A percentile compares a stretch with the other conserved stretches of the same genome.
Conservation (phyloP, 805 yeast species). For the Lipomyces chichibuensis region DNA sequence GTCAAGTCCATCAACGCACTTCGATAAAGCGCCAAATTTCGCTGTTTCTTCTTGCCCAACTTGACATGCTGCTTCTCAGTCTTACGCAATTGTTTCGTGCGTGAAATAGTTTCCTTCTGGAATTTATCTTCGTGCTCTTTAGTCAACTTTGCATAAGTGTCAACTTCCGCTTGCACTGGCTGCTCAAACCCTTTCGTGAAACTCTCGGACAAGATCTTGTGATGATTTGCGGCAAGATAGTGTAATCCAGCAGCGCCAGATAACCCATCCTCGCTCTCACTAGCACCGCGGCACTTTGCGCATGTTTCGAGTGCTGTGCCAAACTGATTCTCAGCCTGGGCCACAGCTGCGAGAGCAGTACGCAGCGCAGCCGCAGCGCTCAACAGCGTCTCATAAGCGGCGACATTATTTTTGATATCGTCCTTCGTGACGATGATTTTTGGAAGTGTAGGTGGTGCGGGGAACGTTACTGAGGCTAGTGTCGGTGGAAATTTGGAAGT, state of each 20-base stretch:
- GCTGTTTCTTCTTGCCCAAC: slow-evolving; percentile 60
- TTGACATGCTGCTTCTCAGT: slow-evolving; percentile 66
- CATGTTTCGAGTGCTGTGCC: slow-evolving; percentile 70
- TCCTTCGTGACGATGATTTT: slow-evolving; percentile 39
- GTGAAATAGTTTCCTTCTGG: slow-evolving; percentile 55
- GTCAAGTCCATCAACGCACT: slow-evolving; percentile 69
- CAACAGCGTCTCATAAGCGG: slow-evolving; percentile 54
- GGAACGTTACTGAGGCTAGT: slow-evolving; percentile 37
- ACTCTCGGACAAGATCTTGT: slow-evolving; percentile 65
- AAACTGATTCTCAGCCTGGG: slow-evolving; percentile 68
- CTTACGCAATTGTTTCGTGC: slow-evolving; percentile 56
- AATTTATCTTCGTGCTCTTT: slow-evolving; percentile 56
- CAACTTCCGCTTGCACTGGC: slow-evolving; percentile 55
- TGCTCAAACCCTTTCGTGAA: slow-evolving; percentile 58
- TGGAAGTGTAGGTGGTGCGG: slow-evolving; percentile 57
- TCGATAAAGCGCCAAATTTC: slow-evolving; percentile 71
- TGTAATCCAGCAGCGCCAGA: slow-evolving; percentile 77
- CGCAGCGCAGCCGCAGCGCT: slow-evolving; percentile 54
- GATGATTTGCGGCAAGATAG: slow-evolving; percentile 74
- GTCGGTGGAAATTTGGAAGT: slow-evolving; percentile 34
- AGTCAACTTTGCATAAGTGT: slow-evolving; percentile 51
- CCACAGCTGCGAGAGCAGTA: slow-evolving; percentile 51
- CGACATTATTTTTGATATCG: slow-evolving; percentile 58
- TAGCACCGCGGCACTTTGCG: slow-evolving; percentile 65
- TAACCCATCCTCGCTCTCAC: slow-evolving; percentile 62